Evolutionary conservation across 2,329 filamentous ascomycete genomes (phyloP), one percentile per base, ranked within the genome.

Genomic region (Colletotrichum falcatum): DNA sequence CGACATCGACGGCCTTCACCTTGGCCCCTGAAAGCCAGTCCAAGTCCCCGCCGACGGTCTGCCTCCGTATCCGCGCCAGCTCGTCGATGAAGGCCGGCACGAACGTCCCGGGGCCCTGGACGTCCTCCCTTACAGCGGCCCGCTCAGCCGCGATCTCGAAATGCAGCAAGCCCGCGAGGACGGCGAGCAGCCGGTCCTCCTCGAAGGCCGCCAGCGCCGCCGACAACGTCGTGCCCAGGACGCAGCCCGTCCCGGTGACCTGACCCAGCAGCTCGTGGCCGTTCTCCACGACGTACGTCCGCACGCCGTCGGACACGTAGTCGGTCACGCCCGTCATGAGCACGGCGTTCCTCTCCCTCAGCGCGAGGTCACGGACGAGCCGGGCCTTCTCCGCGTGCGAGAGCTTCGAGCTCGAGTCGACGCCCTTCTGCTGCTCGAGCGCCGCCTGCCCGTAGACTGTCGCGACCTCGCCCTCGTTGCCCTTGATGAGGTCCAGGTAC

Each of bases 401-500:
- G 2, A 83, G 83, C 78, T 72, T 89, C 77, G 75, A 89, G 5
- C 87, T 88, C 72, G 91, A 94, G 81, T 98, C 95, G 14, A 98
- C 95, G 59, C 95, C 95, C 53, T 91, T 90, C 81, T 98, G 95
- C 73, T 90, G 88, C 2, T 84, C 72, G 16, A 65, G 39, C 56
- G 49, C 70, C 66, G 49, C 71, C 74, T 87, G 84, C 51, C 91
- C 92, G 48, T 87, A 88, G 0, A 95, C 90, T 3, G 92, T 90
- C 58, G 88, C 85, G 72, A 98, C 94, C 80, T 98, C 96, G 64
- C 92, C 90, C 78, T 97, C 94, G 81, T 98, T 98, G 59, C 95
- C 95, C 79, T 98, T 98, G 81, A 98, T 95, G 51, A 98, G 85
- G 79, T 94, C 90, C 76, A 97, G 93, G 79, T 93, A 93, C 48